phyloP scores from a whole-genome alignment of 805 yeast genomes.

The Hanseniaspora taiwanica region DNA sequence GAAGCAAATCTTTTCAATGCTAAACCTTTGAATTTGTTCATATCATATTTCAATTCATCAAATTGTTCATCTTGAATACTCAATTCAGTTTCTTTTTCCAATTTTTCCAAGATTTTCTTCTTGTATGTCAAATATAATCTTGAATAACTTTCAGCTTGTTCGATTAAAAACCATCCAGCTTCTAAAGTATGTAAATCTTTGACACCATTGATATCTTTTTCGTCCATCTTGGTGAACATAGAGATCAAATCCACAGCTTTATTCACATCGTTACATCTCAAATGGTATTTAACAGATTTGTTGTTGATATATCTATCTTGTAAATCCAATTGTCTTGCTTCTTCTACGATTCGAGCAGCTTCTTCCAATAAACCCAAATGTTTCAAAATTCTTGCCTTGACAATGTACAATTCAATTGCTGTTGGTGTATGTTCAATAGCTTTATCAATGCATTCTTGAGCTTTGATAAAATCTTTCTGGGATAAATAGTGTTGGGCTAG shows the following conservation, averaged over 20 bases:
- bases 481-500: conserved; percentile 65
- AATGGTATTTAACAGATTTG: conserved; percentile 68
- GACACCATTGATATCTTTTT: conserved; percentile 62
- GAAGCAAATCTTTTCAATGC: conserved; percentile 69
- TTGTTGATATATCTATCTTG: conserved; percentile 90
- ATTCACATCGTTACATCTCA: conserved; percentile 63
- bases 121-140: conserved; percentile 36
- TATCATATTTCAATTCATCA: conserved; percentile 28
- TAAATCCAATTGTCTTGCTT: conserved; percentile 62
- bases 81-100: conserved; percentile 4
- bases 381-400: conserved; percentile 70
- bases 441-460: conserved; percentile 42
- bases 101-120: conserved; percentile 11
- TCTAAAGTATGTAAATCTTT: conserved; percentile 82
- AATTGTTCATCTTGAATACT: conserved; percentile 10
- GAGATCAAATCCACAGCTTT: conserved; percentile 64
- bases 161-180: conserved; percentile 78
- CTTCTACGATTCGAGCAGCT: conserved; percentile 56
- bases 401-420: conserved; percentile 64
- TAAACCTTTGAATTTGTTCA: conserved; percentile 44
- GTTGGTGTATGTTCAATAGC: conserved; percentile 72
- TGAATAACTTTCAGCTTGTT: conserved; percentile 70
- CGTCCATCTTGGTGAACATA: conserved; percentile 72
- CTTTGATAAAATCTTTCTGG: conserved; percentile 37
- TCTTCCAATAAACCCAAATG: conserved; percentile 46